phyloP scores from a whole-genome alignment of 441 rosid genomes.

The Croton laevigatus region DNA sequence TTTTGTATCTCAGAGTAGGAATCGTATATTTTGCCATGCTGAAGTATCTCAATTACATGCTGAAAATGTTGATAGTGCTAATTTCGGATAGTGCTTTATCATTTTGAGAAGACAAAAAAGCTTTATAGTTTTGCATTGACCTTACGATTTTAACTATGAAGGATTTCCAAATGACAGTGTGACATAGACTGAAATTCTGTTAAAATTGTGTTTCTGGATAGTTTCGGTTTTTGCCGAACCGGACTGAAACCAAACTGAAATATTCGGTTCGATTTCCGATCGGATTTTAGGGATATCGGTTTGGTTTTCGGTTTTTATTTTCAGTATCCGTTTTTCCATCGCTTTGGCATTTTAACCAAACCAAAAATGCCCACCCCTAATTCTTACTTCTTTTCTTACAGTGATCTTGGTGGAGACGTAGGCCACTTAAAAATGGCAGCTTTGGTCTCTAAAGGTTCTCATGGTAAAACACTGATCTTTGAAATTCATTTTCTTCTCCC shows the following conservation, averaged over 20 bases:
- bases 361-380: too few species aligned
- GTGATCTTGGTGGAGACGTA: neutral
- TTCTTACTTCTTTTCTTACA: neutral
- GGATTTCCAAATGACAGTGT: too few species aligned
- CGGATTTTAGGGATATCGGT: too few species aligned
- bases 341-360: too few species aligned
- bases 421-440: neutral
- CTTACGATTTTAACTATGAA: neutral
- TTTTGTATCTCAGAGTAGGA: constrained; percentile 3
- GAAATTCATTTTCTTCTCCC: neutral
- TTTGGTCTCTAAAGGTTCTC: neutral
- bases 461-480: neutral
- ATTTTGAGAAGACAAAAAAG: neutral
- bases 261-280: too few species aligned
- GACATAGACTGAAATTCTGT: too few species aligned
- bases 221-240: too few species aligned
- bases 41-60: neutral
- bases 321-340: too few species aligned
- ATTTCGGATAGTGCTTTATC: neutral
- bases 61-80: neutral
- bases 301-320: too few species aligned
- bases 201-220: too few species aligned
- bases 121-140: neutral
- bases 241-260: too few species aligned
- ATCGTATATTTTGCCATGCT: neutral